These are phyloP conservation scores for Lentinula guzmanii DNA, from an alignment of 768 basidiomycete species.

Conservation along the genomic window DNA sequence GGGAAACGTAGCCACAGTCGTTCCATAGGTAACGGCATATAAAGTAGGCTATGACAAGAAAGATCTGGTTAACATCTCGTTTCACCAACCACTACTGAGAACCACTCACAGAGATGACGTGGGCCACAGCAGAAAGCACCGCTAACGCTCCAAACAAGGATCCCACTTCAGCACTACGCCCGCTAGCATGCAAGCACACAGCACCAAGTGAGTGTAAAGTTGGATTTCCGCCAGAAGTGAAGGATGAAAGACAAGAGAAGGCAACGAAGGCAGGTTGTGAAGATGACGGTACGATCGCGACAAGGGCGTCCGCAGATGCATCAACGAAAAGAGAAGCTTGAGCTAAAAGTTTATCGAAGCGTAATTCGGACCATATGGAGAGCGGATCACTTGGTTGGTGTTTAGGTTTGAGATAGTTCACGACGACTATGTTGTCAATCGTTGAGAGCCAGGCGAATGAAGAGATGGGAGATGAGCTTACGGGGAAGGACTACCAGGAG, in stretches of 20 bases:
- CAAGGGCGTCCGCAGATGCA: constrained; percentile 55
- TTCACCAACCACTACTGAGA: not conserved
- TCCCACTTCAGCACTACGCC: constrained; percentile 42
- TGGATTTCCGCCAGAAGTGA: constrained; percentile 66
- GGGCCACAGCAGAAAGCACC: constrained; percentile 58
- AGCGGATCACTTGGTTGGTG: constrained; percentile 16
- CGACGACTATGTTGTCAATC: constrained; percentile 36
- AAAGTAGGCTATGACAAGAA: constrained; percentile 47
- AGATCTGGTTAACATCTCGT: not conserved
- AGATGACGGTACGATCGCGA: constrained; percentile 47
- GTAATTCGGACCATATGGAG: constrained; percentile 50
- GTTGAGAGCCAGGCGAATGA: not conserved
- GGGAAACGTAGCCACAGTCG: constrained; percentile 58
- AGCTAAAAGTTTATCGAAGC: constrained; percentile 65
- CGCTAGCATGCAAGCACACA: constrained; percentile 54
- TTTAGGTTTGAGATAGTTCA: constrained; percentile 57
- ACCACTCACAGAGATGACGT: constrained; percentile 47
- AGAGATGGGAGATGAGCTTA: constrained; percentile 25
- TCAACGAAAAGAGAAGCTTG: constrained; percentile 64
- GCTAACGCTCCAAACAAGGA: constrained; percentile 69
- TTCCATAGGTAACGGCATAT: constrained; percentile 62
- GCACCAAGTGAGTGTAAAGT: constrained; percentile 67
- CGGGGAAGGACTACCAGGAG: constrained; percentile 65
- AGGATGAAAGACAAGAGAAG: constrained; percentile 55
- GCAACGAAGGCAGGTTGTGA: constrained; percentile 48